Evolutionary conservation across 2,329 filamentous ascomycete species (phyloP).

Genomic region (Escovopsis sp.): DNA sequence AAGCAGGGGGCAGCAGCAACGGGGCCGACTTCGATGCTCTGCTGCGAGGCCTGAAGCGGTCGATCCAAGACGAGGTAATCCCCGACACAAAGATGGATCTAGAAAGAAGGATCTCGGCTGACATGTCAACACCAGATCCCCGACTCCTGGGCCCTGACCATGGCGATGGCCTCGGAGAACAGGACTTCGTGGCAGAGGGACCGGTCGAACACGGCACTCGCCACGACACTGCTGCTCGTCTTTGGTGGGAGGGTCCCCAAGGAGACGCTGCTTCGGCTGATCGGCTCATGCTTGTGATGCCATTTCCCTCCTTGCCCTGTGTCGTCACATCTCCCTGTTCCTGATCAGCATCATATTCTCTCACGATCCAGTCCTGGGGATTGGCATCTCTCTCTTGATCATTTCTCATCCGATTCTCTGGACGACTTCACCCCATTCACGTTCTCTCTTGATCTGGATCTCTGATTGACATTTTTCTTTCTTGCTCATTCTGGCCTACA

Average conservation of each 20-base stretch:
- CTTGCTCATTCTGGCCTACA: no score
- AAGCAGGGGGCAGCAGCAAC: no score
- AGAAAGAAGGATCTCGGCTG: no score
- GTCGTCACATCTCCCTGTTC: neutral
- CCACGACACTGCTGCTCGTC: conserved; percentile 11
- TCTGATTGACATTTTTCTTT: no score
- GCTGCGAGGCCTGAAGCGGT: conserved; percentile 7
- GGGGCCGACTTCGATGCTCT: no score
- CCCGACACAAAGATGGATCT: neutral
- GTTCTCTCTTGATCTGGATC: no score
- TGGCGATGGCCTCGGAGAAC: conserved; percentile 9
- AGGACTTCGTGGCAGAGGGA: conserved; percentile 8
- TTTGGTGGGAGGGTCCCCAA: conserved; percentile 12
- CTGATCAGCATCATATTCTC: no score
- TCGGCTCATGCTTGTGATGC: conserved; percentile 12
- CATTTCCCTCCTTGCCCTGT: no score
- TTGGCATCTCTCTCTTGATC: no score
- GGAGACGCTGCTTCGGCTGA: conserved; percentile 11
- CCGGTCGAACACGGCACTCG: conserved; percentile 12
- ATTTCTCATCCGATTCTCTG: no score
- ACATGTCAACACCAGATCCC: conserved; percentile 9
- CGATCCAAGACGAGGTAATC: conserved; percentile 12
- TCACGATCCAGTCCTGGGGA: no score
- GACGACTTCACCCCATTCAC: no score
- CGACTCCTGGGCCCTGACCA: conserved; percentile 13